A percentile compares a stretch with the other conserved stretches of the same genome.
Conservation (phyloP, 192 early-diverging fungal genomes). For the Physocladia obscura region DNA sequence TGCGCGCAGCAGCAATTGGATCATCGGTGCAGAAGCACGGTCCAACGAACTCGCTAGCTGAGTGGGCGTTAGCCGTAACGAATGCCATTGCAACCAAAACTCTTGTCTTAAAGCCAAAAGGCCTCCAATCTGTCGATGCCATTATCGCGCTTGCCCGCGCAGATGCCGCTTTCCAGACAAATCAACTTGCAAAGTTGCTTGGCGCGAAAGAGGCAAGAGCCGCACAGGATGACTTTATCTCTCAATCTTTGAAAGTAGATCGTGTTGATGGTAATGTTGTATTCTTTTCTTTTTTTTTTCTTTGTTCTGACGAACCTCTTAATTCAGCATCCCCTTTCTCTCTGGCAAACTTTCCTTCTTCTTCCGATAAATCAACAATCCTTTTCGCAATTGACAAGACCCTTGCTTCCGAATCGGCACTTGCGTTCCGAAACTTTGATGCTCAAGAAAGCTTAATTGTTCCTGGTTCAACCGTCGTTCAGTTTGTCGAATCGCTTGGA, state of each 20-base stretch:
- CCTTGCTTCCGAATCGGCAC: constrained; percentile 49
- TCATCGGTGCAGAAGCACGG: neutral
- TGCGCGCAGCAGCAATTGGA: neutral
- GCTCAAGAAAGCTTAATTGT: constrained; percentile 61
- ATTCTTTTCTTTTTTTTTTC: neutral
- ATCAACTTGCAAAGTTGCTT: constrained; percentile 32
- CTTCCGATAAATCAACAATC: constrained; percentile 56
- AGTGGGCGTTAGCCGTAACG: neutral
- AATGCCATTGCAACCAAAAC: constrained; percentile 59
- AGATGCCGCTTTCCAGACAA: constrained; percentile 41
- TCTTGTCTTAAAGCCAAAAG: constrained; percentile 80
- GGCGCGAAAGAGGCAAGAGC: constrained; percentile 65
- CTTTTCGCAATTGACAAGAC: constrained; percentile 73
- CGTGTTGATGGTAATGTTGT: constrained; percentile 62
- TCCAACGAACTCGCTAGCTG: neutral
- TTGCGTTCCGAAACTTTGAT: constrained; percentile 71
- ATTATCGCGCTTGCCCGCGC: constrained; percentile 65
- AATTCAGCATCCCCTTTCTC: constrained; percentile 73
- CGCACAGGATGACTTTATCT: constrained; percentile 68
- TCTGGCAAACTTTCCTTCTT: constrained; percentile 54
- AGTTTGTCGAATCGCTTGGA: constrained; percentile 55
- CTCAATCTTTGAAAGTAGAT: constrained; percentile 46
- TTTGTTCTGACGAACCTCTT: neutral
- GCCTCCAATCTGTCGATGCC: constrained; percentile 42
- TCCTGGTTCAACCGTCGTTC: constrained; percentile 50